Evolutionary conservation across 805 yeast genomes (phyloP), one percentile per base, ranked within the genome.

Genomic region (Teunomyces gatunensis): DNA sequence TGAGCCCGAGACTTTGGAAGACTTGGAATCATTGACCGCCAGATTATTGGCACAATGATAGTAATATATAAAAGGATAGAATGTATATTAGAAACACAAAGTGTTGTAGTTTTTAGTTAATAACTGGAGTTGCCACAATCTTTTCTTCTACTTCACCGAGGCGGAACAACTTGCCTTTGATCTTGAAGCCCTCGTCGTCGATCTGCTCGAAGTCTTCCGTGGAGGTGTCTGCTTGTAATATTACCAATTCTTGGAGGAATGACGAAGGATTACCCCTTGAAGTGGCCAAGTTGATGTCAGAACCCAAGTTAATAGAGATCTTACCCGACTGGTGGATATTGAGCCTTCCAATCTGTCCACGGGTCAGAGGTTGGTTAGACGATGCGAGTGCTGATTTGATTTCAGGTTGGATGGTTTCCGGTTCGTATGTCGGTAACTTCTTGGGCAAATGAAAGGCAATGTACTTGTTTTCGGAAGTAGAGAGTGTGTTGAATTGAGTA

Each of bases 1-100:
- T 56, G 88, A 84, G 58, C 97, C 97, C 12, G 87, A 89, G 59
- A 87, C 96, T 13, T 74, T 94, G 64, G 97, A 89, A 65, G 99
- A 94, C 61, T 78, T 94, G 67, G 99, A 94, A 74, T 90, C 95
- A 43, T 79, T 89, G 71, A 84, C 96, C 2, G 78, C 74, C 39
- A 70, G 71, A 54, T 74, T 80, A 60, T 62, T 78, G 33, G 59
- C 51, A 18, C 47, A 45, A 15, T 51, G 46, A 46, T 10, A 25
- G 10, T 18, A 12, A 36, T 28, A 7, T 15, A 6, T 32, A 32
- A 13, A 13, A 30, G 13, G 12, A 32, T 32, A 32, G 34, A 32
- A 37, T 37, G 40, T 37, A 37, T 37, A 37, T 37, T 37, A 37
- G 39, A 35, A 23, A 23, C 9, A 28, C 5, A 39, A 13, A 6